Evolutionary conservation across 371 early-diverging fungal species (phyloP).

Genomic region (Mortierella sp.): DNA sequence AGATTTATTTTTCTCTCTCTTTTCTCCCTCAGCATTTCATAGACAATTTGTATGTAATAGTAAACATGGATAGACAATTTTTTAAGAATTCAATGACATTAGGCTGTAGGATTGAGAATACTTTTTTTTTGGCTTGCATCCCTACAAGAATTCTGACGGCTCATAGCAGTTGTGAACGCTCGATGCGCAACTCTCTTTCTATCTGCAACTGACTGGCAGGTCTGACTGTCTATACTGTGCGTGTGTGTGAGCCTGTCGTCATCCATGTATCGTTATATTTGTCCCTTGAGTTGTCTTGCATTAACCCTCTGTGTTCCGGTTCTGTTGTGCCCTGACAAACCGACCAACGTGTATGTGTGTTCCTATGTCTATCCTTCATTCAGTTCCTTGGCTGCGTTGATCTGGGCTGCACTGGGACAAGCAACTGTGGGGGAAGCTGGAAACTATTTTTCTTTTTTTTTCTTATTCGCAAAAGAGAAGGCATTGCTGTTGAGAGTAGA

Average conservation of each 20-base stretch:
- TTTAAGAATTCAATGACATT: too few species aligned
- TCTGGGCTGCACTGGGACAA: constrained; percentile 12
- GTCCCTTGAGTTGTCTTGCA: constrained; percentile 4
- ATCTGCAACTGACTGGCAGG: too few species aligned
- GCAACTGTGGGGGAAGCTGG: constrained; percentile 28
- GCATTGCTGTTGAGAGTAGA: constrained; percentile 4
- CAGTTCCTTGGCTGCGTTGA: background rate
- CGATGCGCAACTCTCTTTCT: too few species aligned
- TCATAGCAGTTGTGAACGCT: too few species aligned
- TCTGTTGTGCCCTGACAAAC: constrained; percentile 21
- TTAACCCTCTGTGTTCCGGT: constrained; percentile 6
- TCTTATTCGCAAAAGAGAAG: background rate
- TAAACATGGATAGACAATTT: too few species aligned
- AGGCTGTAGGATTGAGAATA: too few species aligned
- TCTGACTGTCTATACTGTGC: background rate
- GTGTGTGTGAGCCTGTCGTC: background rate
- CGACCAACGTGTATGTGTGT: constrained; percentile 3
- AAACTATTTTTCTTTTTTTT: constrained; percentile 10
- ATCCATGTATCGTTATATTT: background rate
- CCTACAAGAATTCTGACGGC: too few species aligned
- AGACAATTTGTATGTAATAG: background rate
- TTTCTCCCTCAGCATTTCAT: background rate
- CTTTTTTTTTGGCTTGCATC: too few species aligned
- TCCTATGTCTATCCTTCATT: background rate
- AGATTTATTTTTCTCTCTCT: background rate